Percentiles rank a stretch among this genome's conserved stretches.
Evolutionary conservation across 768 basidiomycete species (phyloP).

Genomic region (Paxillus rubicundulus): DNA sequence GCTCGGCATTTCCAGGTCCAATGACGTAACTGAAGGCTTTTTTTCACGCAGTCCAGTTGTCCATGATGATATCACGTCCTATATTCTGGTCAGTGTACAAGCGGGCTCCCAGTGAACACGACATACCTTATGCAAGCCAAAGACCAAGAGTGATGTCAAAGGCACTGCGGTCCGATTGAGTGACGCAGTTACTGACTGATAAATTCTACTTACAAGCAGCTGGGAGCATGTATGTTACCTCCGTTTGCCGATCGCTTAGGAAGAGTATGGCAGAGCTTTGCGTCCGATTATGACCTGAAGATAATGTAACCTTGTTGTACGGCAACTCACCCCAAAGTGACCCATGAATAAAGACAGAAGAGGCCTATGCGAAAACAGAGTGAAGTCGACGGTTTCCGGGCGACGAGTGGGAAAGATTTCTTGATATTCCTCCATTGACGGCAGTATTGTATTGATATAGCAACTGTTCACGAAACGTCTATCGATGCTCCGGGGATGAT

Average conservation of each 20-base stretch:
- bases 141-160: constrained; percentile 44
- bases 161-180: constrained; percentile 41
- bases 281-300: not conserved
- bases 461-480: constrained; percentile 28
- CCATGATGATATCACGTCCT: constrained; percentile 44
- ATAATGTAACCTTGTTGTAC: not conserved
- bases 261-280: constrained; percentile 39
- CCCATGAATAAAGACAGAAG: constrained; percentile 45
- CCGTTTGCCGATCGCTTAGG: constrained; percentile 24
- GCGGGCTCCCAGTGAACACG: not conserved
- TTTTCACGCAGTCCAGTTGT: constrained; percentile 6
- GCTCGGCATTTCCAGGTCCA: constrained; percentile 19
- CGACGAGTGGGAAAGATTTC: constrained; percentile 41
- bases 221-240: constrained; percentile 47
- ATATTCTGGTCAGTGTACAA: constrained; percentile 1
- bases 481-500: constrained; percentile 1
- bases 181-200: not conserved
- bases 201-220: constrained; percentile 42
- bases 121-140: constrained; percentile 48
- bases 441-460: constrained; percentile 44
- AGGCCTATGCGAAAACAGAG: constrained; percentile 40
- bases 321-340: constrained; percentile 41
- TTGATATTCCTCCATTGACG: constrained; percentile 38
- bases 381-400: constrained; percentile 34
- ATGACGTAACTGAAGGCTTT: constrained; percentile 8